Conservation (phyloP, 2,329 filamentous ascomycete species). For the Ilyonectria sp. region DNA sequence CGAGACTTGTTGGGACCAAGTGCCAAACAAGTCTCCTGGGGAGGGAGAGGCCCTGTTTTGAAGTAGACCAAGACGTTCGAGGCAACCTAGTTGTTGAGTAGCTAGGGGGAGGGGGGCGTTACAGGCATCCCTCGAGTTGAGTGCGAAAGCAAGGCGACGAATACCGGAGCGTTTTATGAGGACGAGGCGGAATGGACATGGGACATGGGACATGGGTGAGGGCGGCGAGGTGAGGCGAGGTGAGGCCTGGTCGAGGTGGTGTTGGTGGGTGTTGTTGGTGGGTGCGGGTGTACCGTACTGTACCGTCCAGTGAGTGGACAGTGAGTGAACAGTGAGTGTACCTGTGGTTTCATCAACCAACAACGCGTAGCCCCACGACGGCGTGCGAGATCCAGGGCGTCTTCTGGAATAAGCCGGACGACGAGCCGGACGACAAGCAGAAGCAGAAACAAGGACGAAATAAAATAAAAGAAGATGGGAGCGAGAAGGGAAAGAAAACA, state of each 20-base stretch:
- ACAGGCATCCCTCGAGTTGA: constrained; percentile 22
- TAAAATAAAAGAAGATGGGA: constrained; percentile 17
- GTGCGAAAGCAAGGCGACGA: constrained; percentile 15
- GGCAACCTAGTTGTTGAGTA: constrained; percentile 4
- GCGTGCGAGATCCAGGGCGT: not conserved
- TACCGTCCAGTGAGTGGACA: not conserved
- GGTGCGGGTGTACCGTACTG: not conserved
- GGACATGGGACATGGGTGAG: constrained; percentile 22
- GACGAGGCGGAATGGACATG: constrained; percentile 28
- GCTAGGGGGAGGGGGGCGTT: constrained; percentile 6
- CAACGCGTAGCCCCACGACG: not conserved
- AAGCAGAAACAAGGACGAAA: constrained; percentile 14
- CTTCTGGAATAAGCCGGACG: constrained; percentile 10
- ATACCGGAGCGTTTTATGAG: constrained; percentile 18
- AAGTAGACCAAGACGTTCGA: constrained; percentile 16
- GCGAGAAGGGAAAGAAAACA: constrained; percentile 16
- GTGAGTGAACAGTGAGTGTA: not conserved
- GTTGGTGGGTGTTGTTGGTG: not conserved
- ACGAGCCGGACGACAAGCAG: constrained; percentile 17
- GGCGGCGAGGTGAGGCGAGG: constrained; percentile 23
- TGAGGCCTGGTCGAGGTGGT: constrained; percentile 4
- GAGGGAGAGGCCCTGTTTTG: not conserved
- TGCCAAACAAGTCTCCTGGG: not conserved
- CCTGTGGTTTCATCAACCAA: not conserved
- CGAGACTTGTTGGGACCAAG: not conserved